Conservation (phyloP, 805 yeast species). For the Lipomyces starkeyi region DNA sequence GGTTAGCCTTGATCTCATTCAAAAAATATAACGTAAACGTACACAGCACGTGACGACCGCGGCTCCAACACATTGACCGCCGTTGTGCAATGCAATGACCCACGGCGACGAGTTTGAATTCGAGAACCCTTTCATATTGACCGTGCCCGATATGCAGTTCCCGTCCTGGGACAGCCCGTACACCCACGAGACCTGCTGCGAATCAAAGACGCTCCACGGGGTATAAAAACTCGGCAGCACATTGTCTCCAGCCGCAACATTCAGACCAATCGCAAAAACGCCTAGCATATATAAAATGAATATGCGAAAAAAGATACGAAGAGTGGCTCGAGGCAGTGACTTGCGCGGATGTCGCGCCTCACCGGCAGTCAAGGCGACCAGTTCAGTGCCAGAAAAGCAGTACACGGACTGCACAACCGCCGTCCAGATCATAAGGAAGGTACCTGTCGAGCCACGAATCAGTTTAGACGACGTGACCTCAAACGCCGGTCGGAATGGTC, state of each 20-base stretch:
- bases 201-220: conserved; percentile 54
- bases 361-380: conserved; percentile 77
- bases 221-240: conserved; percentile 32
- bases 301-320: conserved; percentile 83
- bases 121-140: conserved; percentile 44
- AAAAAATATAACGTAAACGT: neutral
- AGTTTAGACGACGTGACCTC: conserved; percentile 13
- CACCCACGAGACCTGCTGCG: conserved; percentile 38
- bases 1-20: neutral
- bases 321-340: conserved; percentile 72
- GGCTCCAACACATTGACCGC: conserved; percentile 72
- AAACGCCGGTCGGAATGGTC: conserved; percentile 33
- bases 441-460: conserved; percentile 31
- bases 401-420: conserved; percentile 79
- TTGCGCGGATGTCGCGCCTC: conserved; percentile 72
- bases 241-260: conserved; percentile 51
- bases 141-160: conserved; percentile 25
- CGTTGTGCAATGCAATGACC: conserved; percentile 71
- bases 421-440: conserved; percentile 70
- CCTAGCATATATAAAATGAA: conserved; percentile 69
- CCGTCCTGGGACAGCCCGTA: conserved; percentile 9
- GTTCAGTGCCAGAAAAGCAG: conserved; percentile 75
- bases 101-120: conserved; percentile 76
- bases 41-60: conserved; percentile 62
- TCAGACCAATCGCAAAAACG: conserved; percentile 62